These are phyloP conservation scores for Astrephomene gubernaculifera DNA, from an alignment of 139 green algal species.

Conservation along the genomic window DNA sequence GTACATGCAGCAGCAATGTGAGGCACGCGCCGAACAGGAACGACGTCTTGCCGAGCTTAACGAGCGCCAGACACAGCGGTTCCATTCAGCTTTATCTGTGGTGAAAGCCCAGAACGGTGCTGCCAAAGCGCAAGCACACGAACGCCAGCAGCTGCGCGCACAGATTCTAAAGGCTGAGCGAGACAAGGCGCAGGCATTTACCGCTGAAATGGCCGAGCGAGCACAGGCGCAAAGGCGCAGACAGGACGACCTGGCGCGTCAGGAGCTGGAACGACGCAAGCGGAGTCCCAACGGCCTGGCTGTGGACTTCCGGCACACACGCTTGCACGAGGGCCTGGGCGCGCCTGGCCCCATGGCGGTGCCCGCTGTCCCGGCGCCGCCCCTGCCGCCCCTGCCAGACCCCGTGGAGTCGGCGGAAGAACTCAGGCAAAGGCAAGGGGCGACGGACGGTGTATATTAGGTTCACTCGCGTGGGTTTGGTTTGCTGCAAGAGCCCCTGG, in stretches of 20 bases:
- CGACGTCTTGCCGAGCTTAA: neutral
- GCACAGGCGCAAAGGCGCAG: neutral
- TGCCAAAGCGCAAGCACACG: neutral
- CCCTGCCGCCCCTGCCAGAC: neutral
- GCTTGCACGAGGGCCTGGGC: constrained; percentile 21
- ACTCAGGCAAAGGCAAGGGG: neutral
- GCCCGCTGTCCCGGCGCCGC: neutral
- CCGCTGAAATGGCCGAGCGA: neutral
- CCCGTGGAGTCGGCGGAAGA: constrained; percentile 7
- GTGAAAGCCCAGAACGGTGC: neutral
- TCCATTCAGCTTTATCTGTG: neutral
- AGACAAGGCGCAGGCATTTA: constrained; percentile 17
- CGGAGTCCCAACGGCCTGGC: neutral
- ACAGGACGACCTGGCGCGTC: neutral
- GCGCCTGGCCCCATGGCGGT: neutral
- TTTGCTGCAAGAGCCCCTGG: no score
- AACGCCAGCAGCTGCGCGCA: neutral
- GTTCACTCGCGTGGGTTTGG: no score
- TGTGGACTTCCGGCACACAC: constrained; percentile 29
- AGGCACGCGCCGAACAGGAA: neutral
- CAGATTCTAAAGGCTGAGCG: constrained; percentile 4
- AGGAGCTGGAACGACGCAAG: constrained; percentile 20
- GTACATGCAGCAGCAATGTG: constrained; percentile 20
- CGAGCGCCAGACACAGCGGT: neutral
- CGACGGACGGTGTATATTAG: neutral